These are phyloP conservation scores for Termitomyces sp. DNA, from an alignment of 768 basidiomycete species.

Conservation along the genomic window DNA sequence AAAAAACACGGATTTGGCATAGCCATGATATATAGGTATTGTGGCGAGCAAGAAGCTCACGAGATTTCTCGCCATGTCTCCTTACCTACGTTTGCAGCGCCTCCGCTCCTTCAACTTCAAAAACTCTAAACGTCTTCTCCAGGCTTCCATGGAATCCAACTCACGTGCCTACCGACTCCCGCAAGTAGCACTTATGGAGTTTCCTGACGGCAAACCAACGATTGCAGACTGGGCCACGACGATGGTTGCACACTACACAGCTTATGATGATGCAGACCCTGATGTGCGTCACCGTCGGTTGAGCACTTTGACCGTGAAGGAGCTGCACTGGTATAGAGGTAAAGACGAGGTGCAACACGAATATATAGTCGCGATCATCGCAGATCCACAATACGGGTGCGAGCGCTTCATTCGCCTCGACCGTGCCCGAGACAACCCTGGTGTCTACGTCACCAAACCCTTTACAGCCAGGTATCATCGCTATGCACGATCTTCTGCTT, in stretches of 20 bases:
- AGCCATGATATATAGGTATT: not conserved
- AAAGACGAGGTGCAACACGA: constrained; percentile 7
- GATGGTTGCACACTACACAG: constrained; percentile 9
- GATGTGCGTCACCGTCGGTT: constrained; percentile 5
- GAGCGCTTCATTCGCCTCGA: constrained; percentile 11
- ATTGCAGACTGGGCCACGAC: constrained; percentile 6
- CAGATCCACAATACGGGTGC: constrained; percentile 8
- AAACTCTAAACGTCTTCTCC: constrained; percentile 7
- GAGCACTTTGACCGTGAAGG: constrained; percentile 7
- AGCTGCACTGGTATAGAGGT: constrained; percentile 10
- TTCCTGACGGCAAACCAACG: constrained; percentile 8
- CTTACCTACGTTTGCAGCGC: constrained; percentile 3
- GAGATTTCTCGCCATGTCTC: not conserved
- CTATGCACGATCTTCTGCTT: constrained; percentile 1
- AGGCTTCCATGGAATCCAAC: not conserved
- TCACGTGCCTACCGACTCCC: constrained; percentile 3
- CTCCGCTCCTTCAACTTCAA: constrained; percentile 9
- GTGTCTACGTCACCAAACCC: not conserved
- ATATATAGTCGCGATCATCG: constrained; percentile 9
- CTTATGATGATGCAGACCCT: constrained; percentile 5
- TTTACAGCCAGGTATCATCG: not conserved
- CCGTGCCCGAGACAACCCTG: constrained; percentile 5
- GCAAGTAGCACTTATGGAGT: constrained; percentile 3
- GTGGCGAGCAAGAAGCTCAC: not conserved
- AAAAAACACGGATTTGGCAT: not conserved